Evolutionary conservation across 192 early-diverging fungal genomes (phyloP).

Genomic region (Kickxella alabastrina): DNA sequence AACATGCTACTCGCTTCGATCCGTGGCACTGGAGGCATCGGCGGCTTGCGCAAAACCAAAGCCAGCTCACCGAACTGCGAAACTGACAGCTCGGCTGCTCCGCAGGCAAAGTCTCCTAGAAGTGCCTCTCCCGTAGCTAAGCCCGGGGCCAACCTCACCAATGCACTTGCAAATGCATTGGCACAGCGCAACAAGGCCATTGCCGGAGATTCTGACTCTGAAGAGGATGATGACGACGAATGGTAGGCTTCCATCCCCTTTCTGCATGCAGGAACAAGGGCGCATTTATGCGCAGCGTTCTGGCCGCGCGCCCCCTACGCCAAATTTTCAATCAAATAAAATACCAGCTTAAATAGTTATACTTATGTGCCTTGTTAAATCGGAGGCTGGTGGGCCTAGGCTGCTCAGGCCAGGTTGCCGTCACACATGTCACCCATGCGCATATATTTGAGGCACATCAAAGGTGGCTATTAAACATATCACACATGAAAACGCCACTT

Average conservation of each 20-base stretch:
- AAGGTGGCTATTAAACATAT: too few species aligned
- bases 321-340: neutral
- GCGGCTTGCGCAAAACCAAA: conserved; percentile 37
- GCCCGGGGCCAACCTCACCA: conserved; percentile 43
- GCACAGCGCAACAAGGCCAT: conserved; percentile 50
- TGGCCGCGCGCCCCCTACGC: too few species aligned
- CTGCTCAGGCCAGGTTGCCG: too few species aligned
- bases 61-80: too few species aligned
- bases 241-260: conserved; percentile 17
- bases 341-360: too few species aligned
- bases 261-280: too few species aligned
- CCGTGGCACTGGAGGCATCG: conserved; percentile 36
- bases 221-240: conserved; percentile 49
- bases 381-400: too few species aligned
- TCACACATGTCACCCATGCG: too few species aligned
- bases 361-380: too few species aligned
- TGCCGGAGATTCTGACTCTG: conserved; percentile 50
- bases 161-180: conserved; percentile 47
- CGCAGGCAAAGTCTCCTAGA: conserved; percentile 31
- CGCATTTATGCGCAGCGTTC: too few species aligned
- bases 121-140: conserved; percentile 40
- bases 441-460: too few species aligned
- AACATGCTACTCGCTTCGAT: conserved; percentile 40
- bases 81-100: conserved; percentile 18
- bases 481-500: too few species aligned